Conservation (phyloP, 2,329 filamentous ascomycete genomes). For the Calonectria leucothoes region DNA sequence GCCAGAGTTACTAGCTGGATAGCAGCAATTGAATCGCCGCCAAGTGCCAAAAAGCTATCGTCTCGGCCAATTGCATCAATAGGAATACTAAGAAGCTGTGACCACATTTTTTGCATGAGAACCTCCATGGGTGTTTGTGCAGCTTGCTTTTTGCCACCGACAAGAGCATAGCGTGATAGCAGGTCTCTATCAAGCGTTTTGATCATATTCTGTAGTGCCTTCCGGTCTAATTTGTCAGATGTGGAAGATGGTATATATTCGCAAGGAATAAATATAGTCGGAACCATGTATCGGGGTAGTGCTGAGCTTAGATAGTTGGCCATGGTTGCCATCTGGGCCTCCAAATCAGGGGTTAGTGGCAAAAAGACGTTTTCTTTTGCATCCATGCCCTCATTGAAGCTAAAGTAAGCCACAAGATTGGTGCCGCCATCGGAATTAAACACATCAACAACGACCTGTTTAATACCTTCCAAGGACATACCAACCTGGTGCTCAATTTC, state of each 20-base stretch:
- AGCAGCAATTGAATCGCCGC: conserved; percentile 15
- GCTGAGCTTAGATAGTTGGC: not conserved
- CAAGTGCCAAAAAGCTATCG: not conserved
- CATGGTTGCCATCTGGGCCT: not conserved
- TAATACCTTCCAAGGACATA: not conserved
- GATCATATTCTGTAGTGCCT: conserved; percentile 24
- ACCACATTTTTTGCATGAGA: conserved; percentile 48
- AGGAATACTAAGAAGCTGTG: conserved; percentile 36
- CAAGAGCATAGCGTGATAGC: conserved; percentile 15
- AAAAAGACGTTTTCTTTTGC: not conserved
- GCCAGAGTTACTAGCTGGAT: conserved; percentile 37
- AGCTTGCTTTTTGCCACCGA: conserved; percentile 14
- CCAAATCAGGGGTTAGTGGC: not conserved
- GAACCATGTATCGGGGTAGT: conserved; percentile 30
- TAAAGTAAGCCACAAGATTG: not conserved
- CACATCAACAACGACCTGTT: conserved; percentile 6
- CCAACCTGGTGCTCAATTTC: conserved; percentile 16
- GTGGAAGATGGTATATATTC: not conserved
- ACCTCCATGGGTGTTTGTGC: not conserved
- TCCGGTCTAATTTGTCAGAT: conserved; percentile 25
- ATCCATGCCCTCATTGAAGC: not conserved
- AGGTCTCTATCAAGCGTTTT: conserved; percentile 20
- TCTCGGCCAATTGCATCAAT: conserved; percentile 38
- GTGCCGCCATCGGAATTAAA: not conserved
- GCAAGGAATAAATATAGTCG: conserved; percentile 21